phyloP scores from a whole-genome alignment of 2,329 filamentous ascomycete genomes.

The Xylaria sp. region DNA sequence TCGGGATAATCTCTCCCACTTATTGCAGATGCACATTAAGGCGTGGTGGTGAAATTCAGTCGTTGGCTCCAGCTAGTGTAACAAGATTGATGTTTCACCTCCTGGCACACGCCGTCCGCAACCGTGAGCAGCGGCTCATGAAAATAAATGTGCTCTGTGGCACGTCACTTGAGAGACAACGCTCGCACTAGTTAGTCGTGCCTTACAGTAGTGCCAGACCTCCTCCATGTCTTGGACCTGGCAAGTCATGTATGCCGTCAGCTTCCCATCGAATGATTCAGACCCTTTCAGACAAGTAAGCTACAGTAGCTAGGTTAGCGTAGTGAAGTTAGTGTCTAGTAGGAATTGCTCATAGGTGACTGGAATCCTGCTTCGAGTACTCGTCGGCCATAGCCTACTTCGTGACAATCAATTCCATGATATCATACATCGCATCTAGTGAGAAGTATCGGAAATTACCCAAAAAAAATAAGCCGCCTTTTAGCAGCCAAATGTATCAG shows the following conservation, averaged over 20 bases:
- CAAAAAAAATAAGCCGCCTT: neutral
- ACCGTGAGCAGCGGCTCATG: neutral
- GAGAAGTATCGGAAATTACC: conserved; percentile 6
- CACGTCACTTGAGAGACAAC: neutral
- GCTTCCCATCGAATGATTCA: conserved; percentile 1
- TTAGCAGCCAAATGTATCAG: neutral
- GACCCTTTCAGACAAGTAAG: neutral
- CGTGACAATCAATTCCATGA: neutral
- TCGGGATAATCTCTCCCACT: too few relatives aligned
- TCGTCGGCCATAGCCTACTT: neutral
- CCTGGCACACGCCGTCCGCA: too few relatives aligned
- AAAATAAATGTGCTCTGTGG: neutral
- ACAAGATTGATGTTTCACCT: too few relatives aligned
- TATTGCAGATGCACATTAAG: too few relatives aligned
- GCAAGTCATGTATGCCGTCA: neutral
- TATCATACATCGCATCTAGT: neutral
- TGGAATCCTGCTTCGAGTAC: neutral
- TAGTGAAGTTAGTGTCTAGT: too few relatives aligned
- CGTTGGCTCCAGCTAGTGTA: too few relatives aligned
- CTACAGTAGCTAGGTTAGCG: neutral
- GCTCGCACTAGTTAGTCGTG: neutral
- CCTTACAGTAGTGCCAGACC: neutral
- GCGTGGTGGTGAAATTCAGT: too few relatives aligned
- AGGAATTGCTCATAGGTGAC: neutral
- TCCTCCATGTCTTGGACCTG: too few relatives aligned